These are phyloP conservation scores for Aspergillus ellipticus DNA, from an alignment of 495 filamentous ascomycete species.

Conservation along the genomic window DNA sequence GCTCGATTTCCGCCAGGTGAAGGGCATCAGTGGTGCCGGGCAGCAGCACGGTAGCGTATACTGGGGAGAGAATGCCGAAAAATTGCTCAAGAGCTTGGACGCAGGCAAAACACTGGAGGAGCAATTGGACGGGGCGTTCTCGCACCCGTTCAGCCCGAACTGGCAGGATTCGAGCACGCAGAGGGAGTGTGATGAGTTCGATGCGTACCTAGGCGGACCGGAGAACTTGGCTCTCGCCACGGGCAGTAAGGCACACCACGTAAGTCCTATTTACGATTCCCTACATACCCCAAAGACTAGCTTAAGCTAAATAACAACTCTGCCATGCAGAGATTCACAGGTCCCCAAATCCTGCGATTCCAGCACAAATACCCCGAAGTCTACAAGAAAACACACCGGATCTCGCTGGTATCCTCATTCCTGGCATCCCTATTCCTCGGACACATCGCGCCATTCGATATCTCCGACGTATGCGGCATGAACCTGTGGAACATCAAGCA, in stretches of 20 bases:
- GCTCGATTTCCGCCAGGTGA: conserved; percentile 71
- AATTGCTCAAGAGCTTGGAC: conserved; percentile 58
- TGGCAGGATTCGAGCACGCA: conserved; percentile 98
- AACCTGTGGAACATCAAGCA: conserved; percentile 89
- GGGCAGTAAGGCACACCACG: conserved; percentile 91
- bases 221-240: conserved; percentile 71
- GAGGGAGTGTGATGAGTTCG: conserved; percentile 83
- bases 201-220: conserved; percentile 60
- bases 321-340: conserved; percentile 79
- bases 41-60: conserved; percentile 97
- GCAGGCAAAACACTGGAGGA: conserved; percentile 56
- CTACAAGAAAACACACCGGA: conserved; percentile 75
- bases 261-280: conserved; percentile 44
- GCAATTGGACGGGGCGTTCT: conserved; percentile 72
- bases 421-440: conserved; percentile 90
- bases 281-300: not conserved
- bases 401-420: conserved; percentile 93
- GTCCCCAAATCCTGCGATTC: conserved; percentile 90
- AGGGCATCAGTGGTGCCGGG: conserved; percentile 84
- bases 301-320: not conserved
- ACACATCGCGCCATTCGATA: conserved; percentile 80
- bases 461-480: conserved; percentile 94
- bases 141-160: conserved; percentile 85
- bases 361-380: conserved; percentile 71
- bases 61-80: conserved; percentile 74